Base-by-base conservation (phyloP, 495 filamentous ascomycete genomes). In the Cladorrhinum samala region DNA sequence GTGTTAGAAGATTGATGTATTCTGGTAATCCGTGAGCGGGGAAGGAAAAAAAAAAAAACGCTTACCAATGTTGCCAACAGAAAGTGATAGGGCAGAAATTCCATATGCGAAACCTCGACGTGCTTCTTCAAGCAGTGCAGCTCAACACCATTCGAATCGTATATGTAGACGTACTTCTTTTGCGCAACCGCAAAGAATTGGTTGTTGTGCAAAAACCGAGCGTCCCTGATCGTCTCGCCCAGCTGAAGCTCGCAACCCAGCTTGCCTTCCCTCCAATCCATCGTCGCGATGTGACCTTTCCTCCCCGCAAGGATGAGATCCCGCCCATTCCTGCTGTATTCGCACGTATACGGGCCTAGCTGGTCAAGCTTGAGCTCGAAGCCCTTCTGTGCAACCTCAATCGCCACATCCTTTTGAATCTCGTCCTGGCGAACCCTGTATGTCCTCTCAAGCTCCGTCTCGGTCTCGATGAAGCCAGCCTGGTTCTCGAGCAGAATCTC, bases 131-230 rank as follows among this genome's bases (percentile, higher is more conserved):
- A 73, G 65, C 88, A 91, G 69, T 98, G 94, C 18, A 98, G 66
- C 69, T 98, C 93, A 14, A 94, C 85, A 54, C 93, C 93, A 23
- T 83, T 77, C 33, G 82, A 73, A 60, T 96, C 93, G 73, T 98
- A 98, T 55, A 98, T 97, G 73, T 77, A 78, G 55, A 91, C 87
- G 25, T 92, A 85, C 70, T 94, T 95, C 79, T 97, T 97, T 70
- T 98, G 93, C 23, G 93, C 89, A n/a, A 95, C 90, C 2, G 94
- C 93, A 70, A 97, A 95, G 69, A 79, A 90, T 59, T 96, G 91
- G 66, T 95, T 89, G 60, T 95, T 96, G 68, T 98, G 92, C 50
- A 98, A 76, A 88, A 91, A 98, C 60, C 82, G 83, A 16, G 84
- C 88, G 75, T 95, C 91, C 33, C 91, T 73, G 4, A 97, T 81